A percentile compares a stretch with the other conserved stretches of the same genome.
These are phyloP conservation scores for Diplodia seriata DNA, from an alignment of 2,329 filamentous ascomycete genomes.

Conservation along the genomic window DNA sequence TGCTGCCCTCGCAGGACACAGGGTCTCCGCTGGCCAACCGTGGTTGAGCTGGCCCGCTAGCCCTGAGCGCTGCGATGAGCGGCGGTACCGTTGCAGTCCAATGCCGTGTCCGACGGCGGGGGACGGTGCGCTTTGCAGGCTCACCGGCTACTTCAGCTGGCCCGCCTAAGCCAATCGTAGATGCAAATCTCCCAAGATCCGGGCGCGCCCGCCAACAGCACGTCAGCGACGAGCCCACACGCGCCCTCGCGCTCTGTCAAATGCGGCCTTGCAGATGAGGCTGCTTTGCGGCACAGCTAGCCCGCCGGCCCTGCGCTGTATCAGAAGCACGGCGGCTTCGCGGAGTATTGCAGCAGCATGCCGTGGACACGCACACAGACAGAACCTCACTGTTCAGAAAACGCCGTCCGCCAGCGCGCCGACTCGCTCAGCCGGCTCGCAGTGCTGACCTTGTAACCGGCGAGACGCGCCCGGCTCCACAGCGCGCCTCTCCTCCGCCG, in stretches of 20 bases:
- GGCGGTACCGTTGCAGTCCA: constrained; percentile 20
- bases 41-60: background rate
- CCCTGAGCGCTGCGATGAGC: background rate
- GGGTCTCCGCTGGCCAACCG: background rate
- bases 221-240: constrained; percentile 10
- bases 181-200: constrained; percentile 26
- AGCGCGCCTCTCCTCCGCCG: constrained; percentile 12
- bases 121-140: background rate
- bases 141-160: constrained; percentile 19
- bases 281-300: constrained; percentile 21
- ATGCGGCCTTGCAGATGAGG: constrained; percentile 12
- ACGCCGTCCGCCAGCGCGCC: background rate
- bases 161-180: constrained; percentile 6
- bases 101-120: constrained; percentile 26
- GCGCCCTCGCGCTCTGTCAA: background rate
- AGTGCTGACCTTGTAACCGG: background rate
- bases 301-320: constrained; percentile 2
- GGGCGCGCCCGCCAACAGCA: background rate
- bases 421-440: background rate
- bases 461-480: constrained; percentile 15
- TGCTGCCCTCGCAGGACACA: constrained; percentile 5
- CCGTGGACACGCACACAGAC: background rate
- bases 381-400: background rate
- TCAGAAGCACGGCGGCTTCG: constrained; percentile 1
- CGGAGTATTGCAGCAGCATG: background rate